phyloP scores from a whole-genome alignment of 257 asterid species.

The Jacaranda copaia region DNA sequence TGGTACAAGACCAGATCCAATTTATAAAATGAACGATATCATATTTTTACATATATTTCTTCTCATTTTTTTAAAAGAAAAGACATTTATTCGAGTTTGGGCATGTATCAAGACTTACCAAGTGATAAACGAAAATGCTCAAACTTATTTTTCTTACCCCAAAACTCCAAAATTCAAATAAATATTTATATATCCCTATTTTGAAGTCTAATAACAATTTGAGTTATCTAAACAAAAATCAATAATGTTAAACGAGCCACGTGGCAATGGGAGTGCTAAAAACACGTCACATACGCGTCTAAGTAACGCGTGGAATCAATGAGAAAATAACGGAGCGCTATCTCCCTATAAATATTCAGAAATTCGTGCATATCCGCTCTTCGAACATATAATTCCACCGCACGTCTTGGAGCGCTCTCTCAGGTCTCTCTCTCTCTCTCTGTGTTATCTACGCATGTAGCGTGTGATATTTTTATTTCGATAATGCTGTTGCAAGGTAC shows the following conservation, averaged over 20 bases:
- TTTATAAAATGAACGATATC: no score
- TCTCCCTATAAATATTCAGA: slow-evolving; percentile 32
- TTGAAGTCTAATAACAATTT: no score
- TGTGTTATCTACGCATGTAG: background rate
- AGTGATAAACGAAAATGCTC: no score
- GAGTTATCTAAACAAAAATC: background rate
- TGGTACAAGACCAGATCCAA: no score
- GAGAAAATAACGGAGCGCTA: background rate
- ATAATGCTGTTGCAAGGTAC: background rate
- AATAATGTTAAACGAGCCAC: slow-evolving; percentile 4
- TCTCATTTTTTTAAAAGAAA: no score
- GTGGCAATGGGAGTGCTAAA: background rate
- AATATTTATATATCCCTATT: no score
- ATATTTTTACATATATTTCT: no score
- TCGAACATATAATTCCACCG: slow-evolving; percentile 23
- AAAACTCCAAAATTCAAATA: no score
- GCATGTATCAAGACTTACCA: no score
- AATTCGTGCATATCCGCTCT: slow-evolving; percentile 22
- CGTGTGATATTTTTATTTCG: background rate
- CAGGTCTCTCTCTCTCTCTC: slow-evolving; percentile 4
- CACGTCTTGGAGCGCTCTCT: background rate
- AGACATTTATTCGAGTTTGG: no score
- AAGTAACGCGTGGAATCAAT: slow-evolving; percentile 59
- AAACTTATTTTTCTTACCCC: no score
- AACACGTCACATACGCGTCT: slow-evolving; percentile 68